phyloP scores from a whole-genome alignment of 306 rosid species.

The Ziziphus jujuba region DNA sequence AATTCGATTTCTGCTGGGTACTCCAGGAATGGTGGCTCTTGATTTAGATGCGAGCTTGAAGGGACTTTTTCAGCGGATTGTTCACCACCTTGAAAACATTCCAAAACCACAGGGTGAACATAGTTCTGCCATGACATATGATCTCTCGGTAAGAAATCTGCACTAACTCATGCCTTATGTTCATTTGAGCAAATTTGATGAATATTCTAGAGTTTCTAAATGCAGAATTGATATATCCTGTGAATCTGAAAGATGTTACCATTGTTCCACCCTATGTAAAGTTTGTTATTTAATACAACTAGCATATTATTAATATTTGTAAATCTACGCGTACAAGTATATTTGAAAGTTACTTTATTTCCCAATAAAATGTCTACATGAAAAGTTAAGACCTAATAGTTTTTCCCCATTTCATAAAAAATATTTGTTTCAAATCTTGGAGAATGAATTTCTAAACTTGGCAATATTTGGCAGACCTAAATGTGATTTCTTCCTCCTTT shows the following conservation, averaged over 20 bases:
- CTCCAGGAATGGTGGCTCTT: constrained; percentile 99
- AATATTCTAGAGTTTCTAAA: neutral
- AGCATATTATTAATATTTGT: neutral
- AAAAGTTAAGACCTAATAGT: too few species aligned
- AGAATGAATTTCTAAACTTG: too few species aligned
- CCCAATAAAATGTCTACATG: too few species aligned
- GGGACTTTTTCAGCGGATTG: constrained; percentile 74
- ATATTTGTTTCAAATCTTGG: too few species aligned
- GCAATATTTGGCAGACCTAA: too few species aligned
- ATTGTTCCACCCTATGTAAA: neutral
- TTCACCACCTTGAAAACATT: constrained; percentile 83
- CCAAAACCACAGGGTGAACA: constrained; percentile 96
- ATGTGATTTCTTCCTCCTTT: too few species aligned
- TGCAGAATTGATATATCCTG: neutral
- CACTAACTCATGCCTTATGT: constrained; percentile 15
- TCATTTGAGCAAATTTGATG: constrained; percentile 6
- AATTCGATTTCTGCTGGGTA: constrained; percentile 87
- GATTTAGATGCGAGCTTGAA: constrained; percentile 84
- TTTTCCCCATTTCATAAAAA: too few species aligned
- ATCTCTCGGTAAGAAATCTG: constrained; percentile 64
- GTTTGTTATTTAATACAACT: neutral
- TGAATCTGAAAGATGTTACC: neutral
- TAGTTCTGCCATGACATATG: constrained; percentile 80
- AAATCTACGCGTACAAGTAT: neutral
- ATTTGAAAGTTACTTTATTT: neutral